phyloP scores from a whole-genome alignment of 495 filamentous ascomycete species.

The Podospora bellae-mahoneyi region DNA sequence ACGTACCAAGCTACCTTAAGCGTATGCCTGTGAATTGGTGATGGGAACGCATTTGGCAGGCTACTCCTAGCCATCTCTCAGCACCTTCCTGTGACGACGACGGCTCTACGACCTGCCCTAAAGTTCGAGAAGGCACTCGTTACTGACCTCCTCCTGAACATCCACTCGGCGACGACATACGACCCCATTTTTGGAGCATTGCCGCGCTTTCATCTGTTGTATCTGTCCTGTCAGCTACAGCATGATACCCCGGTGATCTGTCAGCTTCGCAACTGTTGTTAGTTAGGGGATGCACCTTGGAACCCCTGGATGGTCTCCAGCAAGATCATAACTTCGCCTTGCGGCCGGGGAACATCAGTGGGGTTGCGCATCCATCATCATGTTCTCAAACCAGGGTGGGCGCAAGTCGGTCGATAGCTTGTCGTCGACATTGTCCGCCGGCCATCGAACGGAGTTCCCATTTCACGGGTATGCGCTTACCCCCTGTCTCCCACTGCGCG shows the following conservation, averaged over 20 bases:
- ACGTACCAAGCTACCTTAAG: constrained; percentile 7
- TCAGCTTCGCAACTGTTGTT: neutral
- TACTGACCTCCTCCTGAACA: neutral
- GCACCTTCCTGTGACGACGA: neutral
- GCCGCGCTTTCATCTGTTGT: neutral
- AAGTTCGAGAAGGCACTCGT: neutral
- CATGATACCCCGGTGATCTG: constrained; percentile 38
- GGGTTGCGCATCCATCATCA: constrained; percentile 35
- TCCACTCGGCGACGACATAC: neutral
- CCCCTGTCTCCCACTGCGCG: constrained; percentile 9
- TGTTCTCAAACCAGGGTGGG: constrained; percentile 61
- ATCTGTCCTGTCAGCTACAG: neutral
- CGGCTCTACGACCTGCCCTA: neutral
- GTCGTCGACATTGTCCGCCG: constrained; percentile 49
- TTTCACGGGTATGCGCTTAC: constrained; percentile 44
- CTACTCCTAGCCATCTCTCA: constrained; percentile 16
- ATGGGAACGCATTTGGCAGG: constrained; percentile 13
- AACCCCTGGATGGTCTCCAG: constrained; percentile 25
- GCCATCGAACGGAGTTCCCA: constrained; percentile 55
- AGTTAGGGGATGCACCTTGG: neutral
- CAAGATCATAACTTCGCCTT: constrained; percentile 17
- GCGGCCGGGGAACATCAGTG: constrained; percentile 30
- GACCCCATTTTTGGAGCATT: too few relatives aligned
- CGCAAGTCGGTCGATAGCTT: constrained; percentile 71
- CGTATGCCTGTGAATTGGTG: neutral